Percentiles rank a stretch among this genome's conserved stretches.
Conservation (phyloP, 2,329 filamentous ascomycete species). For the Blumeria hordei region DNA sequence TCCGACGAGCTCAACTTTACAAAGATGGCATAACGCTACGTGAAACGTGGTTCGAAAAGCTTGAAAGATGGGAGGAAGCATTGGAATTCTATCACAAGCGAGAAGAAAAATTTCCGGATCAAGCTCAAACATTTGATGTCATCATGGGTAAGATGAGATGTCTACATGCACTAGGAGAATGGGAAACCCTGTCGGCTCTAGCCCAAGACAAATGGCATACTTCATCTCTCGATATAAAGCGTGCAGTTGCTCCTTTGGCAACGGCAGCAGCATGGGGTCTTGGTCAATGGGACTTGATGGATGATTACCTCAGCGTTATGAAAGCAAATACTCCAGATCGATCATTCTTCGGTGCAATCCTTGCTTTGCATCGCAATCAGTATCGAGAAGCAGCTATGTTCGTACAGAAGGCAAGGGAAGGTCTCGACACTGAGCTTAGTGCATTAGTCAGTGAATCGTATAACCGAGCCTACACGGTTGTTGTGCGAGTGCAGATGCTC, state of each 20-base stretch:
- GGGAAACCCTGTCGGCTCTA: constrained; percentile 74
- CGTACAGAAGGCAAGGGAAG: constrained; percentile 79
- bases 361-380: constrained; percentile 84
- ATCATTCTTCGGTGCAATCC: constrained; percentile 91
- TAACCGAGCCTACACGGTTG: constrained; percentile 90
- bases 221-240: constrained; percentile 65
- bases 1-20: constrained; percentile 87
- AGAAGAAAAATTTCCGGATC: constrained; percentile 43
- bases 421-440: constrained; percentile 83
- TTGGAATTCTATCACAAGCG: constrained; percentile 76
- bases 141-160: constrained; percentile 99
- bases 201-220: constrained; percentile 88
- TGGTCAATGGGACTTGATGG: constrained; percentile 95
- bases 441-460: constrained; percentile 96
- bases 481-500: constrained; percentile 96
- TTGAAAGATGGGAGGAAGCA: constrained; percentile 95
- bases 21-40: constrained; percentile 81
- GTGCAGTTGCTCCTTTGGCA: constrained; percentile 75
- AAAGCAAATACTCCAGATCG: constrained; percentile 81
- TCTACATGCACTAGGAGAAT: constrained; percentile 87
- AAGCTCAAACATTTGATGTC: constrained; percentile 84
- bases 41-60: constrained; percentile 97
- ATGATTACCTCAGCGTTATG: constrained; percentile 87
- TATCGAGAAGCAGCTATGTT: constrained; percentile 77
- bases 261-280: constrained; percentile 93